These are phyloP conservation scores for Saccharomycopsis vini DNA, from an alignment of 805 yeast species.

Conservation along the genomic window DNA sequence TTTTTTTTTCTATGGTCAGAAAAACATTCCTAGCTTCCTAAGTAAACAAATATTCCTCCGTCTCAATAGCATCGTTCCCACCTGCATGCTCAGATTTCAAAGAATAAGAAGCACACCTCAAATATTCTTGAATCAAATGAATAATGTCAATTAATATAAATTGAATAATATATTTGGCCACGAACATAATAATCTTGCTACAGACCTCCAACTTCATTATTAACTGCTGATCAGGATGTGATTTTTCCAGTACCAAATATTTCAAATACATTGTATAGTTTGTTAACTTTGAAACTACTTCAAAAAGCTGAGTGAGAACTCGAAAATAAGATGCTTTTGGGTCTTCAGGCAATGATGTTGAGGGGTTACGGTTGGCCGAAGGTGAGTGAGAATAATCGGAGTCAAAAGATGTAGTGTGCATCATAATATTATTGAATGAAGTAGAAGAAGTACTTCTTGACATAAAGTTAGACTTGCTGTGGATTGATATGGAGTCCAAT, in stretches of 20 bases:
- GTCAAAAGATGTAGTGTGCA: too few relatives aligned
- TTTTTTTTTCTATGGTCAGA: too few relatives aligned
- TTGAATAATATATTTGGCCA: constrained; percentile 9
- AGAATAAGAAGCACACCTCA: constrained; percentile 4
- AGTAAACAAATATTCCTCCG: too few relatives aligned
- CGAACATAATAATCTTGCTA: constrained; percentile 4
- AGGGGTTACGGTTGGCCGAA: too few relatives aligned
- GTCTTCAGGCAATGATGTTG: not conserved
- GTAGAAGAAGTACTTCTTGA: too few relatives aligned
- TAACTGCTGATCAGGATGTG: not conserved
- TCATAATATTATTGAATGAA: too few relatives aligned
- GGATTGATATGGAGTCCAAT: too few relatives aligned
- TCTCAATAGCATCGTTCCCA: too few relatives aligned
- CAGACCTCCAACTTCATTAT: not conserved
- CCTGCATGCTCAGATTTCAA: not conserved
- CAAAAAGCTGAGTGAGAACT: constrained; percentile 9
- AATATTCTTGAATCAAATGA: constrained; percentile 8
- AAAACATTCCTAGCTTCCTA: too few relatives aligned
- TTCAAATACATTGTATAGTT: constrained; percentile 12
- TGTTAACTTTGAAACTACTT: constrained; percentile 12
- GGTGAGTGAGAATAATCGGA: too few relatives aligned
- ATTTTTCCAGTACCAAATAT: not conserved
- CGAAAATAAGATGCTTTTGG: constrained; percentile 11
- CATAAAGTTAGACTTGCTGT: too few relatives aligned
- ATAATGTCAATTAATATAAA: constrained; percentile 13